A percentile compares a stretch with the other conserved stretches of the same genome.
These are phyloP conservation scores for Lactuca sativa DNA, from an alignment of 129 eudicot genomes.

Conservation along the genomic window DNA sequence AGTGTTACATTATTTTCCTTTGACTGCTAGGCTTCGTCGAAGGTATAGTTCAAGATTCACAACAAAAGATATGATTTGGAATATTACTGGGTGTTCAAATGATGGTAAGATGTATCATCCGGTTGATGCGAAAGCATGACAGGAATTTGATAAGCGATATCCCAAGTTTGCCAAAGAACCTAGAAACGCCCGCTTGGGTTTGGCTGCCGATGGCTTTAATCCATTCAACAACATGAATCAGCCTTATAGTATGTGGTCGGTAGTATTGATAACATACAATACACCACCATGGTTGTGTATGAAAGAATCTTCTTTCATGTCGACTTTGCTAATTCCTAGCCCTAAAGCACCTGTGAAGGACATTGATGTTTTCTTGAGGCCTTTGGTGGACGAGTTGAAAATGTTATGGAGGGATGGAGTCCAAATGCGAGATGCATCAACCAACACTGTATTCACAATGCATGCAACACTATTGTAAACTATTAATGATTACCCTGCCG, in stretches of 20 bases:
- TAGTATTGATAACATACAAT: conserved; percentile 15
- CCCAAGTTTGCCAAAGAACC: neutral
- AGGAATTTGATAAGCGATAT: neutral
- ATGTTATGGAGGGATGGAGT: too few relatives aligned
- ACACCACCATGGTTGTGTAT: conserved; percentile 8
- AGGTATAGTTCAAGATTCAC: too few relatives aligned
- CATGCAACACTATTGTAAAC: too few relatives aligned
- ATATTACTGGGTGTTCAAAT: neutral
- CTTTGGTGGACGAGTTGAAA: too few relatives aligned
- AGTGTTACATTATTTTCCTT: too few relatives aligned
- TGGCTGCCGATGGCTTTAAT: conserved; percentile 3
- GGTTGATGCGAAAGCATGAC: neutral
- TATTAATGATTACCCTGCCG: conserved; percentile 16
- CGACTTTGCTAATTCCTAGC: conserved; percentile 4
- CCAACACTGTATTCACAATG: too few relatives aligned
- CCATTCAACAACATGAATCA: neutral
- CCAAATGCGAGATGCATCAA: too few relatives aligned
- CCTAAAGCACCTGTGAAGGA: neutral
- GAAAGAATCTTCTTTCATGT: conserved; percentile 1
- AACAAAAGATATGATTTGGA: neutral
- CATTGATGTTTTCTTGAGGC: too few relatives aligned
- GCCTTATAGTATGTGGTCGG: conserved; percentile 2
- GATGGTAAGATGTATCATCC: neutral
- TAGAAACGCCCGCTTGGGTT: conserved; percentile 8
- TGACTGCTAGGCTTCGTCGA: too few relatives aligned